Conservation (phyloP, 2,329 filamentous ascomycete species). For the Geosmithia flava region DNA sequence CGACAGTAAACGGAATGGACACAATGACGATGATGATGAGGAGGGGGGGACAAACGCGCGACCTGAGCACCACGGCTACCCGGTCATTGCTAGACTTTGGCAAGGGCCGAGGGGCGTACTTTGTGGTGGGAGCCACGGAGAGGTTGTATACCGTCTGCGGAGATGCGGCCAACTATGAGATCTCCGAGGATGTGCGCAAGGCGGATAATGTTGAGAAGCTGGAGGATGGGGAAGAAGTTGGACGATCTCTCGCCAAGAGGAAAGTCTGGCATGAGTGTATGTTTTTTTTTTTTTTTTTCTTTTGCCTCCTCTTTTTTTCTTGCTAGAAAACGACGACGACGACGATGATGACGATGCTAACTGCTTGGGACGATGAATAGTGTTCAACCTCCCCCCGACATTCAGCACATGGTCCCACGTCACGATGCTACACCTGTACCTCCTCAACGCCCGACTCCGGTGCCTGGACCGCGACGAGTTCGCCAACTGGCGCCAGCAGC, state of each 20-base stretch:
- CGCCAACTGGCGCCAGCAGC: slow-evolving; percentile 72
- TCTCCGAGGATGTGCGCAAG: slow-evolving; percentile 54
- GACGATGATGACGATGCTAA: too few species aligned
- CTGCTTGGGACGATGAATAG: slow-evolving; percentile 30
- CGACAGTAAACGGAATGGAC: slow-evolving; percentile 2
- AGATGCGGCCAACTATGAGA: slow-evolving; percentile 61
- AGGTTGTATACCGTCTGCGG: slow-evolving; percentile 66
- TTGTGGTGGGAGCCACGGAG: slow-evolving; percentile 69
- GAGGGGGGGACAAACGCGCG: slow-evolving; percentile 10
- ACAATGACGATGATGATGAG: too few species aligned
- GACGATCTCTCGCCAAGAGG: slow-evolving; percentile 23
- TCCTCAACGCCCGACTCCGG: slow-evolving; percentile 72
- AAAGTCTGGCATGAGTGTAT: slow-evolving; percentile 64
- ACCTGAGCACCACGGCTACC: slow-evolving; percentile 21
- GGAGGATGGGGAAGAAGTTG: slow-evolving; percentile 71
- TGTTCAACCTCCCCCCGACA: slow-evolving; percentile 67
- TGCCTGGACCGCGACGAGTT: slow-evolving; percentile 59
- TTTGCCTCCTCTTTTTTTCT: not conserved
- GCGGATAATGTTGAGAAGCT: slow-evolving; percentile 57
- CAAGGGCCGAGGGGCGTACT: slow-evolving; percentile 41
- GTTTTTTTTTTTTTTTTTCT: slow-evolving; percentile 11
- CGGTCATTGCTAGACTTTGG: slow-evolving; percentile 21
- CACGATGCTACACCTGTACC: slow-evolving; percentile 92
- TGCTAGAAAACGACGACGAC: not conserved
- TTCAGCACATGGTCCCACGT: slow-evolving; percentile 96